Evolutionary conservation across 768 basidiomycete species (phyloP), one percentile per base, ranked within the genome.

Genomic region (Suillus plorans): DNA sequence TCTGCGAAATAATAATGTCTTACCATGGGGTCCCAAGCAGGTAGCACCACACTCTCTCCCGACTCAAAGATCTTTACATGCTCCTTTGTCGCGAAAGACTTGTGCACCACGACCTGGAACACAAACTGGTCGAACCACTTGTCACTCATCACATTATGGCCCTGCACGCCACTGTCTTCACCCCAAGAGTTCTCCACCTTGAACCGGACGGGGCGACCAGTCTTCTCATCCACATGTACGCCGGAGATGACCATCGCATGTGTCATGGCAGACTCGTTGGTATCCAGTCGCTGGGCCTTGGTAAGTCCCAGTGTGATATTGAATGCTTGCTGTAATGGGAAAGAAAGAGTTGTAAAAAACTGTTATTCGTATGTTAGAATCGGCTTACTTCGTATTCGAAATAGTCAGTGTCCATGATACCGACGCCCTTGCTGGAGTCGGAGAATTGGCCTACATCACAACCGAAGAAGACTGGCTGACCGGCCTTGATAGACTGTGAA

Each of bases 171-270:
- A 0, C 82, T 83, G 0, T 79, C 78, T 34, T 88, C 87, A 18
- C 93, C 92, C 97, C 97, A 99, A 4, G 89, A 91, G 80, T 99
- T 99, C 82, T 99, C 97, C 22, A 99, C 93, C 78, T 94, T 94
- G 85, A 94, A 99, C n/a, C 94, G 85, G 22, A 96, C 77, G 0
- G 95, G 89, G 64, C 85, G 86, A 61, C 93, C 94, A 3, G 76
- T 73, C 62, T 74, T 78, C 14, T 80, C 76, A 71, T 96, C 95
- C 58, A 97, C 80, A 73, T 98, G 96, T 20, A 96, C 96, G 20
- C 86, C 96, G 20, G 91, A 89, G 74, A 98, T 96, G 50, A 97
- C 94, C 67, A 76, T 76, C 3, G 94, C 94, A 74, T 98, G 96
- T 1, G 95, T 98, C 95, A 97, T 97, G 39, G 89, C 75, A 0